These are phyloP conservation scores for Colletotrichum siamense DNA, from an alignment of 2,329 filamentous ascomycete genomes.

Conservation along the genomic window DNA sequence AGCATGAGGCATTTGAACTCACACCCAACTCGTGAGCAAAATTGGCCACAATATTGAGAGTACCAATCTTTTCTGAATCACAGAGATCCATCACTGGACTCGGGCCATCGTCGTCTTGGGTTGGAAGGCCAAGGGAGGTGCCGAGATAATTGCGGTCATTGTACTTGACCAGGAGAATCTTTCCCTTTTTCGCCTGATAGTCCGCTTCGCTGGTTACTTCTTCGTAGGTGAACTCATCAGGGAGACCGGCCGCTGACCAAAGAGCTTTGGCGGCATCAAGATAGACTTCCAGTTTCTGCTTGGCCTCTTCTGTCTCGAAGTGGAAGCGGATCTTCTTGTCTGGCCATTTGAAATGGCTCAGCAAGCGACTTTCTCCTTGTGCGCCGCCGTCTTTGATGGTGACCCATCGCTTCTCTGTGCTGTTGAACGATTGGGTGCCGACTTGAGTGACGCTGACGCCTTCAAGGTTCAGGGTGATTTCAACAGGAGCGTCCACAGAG, in stretches of 20 bases:
- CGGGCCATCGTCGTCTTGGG: neutral
- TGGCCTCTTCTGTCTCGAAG: neutral
- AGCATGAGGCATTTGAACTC: neutral
- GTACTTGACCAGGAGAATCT: neutral
- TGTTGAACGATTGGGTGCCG: neutral
- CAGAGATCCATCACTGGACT: neutral
- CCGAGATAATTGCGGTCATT: neutral
- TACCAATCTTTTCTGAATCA: neutral
- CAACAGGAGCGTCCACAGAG: neutral
- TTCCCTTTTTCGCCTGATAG: neutral
- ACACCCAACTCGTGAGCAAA: neutral
- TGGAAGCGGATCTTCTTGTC: neutral
- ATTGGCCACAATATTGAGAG: neutral
- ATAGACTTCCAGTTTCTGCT: neutral
- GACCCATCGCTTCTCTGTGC: neutral
- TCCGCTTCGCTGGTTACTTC: neutral
- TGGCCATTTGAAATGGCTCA: neutral
- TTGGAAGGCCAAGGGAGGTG: neutral
- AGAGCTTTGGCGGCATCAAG: neutral
- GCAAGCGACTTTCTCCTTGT: neutral
- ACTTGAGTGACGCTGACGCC: neutral
- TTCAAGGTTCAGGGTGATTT: neutral
- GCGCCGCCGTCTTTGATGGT: neutral
- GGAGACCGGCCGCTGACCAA: neutral
- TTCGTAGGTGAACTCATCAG: neutral